These are phyloP conservation scores for Pyrenophora seminiperda DNA, from an alignment of 2,329 filamentous ascomycete species.

Conservation along the genomic window DNA sequence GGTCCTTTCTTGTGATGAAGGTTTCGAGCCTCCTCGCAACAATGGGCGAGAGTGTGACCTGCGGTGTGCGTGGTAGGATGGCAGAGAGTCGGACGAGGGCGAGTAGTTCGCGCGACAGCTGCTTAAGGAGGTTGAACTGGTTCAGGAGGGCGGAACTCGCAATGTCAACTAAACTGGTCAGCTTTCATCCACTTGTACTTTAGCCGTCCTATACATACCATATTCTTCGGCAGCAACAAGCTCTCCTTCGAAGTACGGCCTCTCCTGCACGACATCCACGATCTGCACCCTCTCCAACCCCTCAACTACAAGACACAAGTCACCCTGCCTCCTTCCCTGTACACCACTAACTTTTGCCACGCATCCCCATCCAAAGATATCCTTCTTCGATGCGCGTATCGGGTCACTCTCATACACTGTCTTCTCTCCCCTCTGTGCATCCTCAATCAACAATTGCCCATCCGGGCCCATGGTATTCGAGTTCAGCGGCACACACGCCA, in stretches of 20 bases:
- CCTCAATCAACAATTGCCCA: constrained; percentile 75
- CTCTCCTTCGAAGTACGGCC: constrained; percentile 84
- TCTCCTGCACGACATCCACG: constrained; percentile 74
- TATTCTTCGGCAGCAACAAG: constrained; percentile 74
- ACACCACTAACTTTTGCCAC: constrained; percentile 60
- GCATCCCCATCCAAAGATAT: constrained; percentile 83
- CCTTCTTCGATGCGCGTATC: constrained; percentile 54
- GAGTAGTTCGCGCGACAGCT: constrained; percentile 83
- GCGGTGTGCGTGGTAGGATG: constrained; percentile 73
- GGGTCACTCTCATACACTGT: constrained; percentile 57
- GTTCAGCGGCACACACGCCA: constrained; percentile 85
- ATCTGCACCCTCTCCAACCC: constrained; percentile 78
- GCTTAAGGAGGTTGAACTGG: constrained; percentile 80
- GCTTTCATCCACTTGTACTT: not conserved
- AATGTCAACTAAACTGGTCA: constrained; percentile 35
- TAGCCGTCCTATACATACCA: constrained; percentile 52
- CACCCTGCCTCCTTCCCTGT: constrained; percentile 54
- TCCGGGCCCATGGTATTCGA: constrained; percentile 73
- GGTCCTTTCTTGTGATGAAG: constrained; percentile 81
- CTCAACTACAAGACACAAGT: constrained; percentile 85
- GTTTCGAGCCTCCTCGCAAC: constrained; percentile 84
- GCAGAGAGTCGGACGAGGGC: constrained; percentile 83
- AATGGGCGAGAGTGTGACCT: constrained; percentile 75
- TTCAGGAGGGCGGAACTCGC: constrained; percentile 63
- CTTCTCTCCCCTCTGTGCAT: constrained; percentile 55